Conservation (phyloP, 2,329 filamentous ascomycete genomes). For the Byssoonygena ceratinophila region DNA sequence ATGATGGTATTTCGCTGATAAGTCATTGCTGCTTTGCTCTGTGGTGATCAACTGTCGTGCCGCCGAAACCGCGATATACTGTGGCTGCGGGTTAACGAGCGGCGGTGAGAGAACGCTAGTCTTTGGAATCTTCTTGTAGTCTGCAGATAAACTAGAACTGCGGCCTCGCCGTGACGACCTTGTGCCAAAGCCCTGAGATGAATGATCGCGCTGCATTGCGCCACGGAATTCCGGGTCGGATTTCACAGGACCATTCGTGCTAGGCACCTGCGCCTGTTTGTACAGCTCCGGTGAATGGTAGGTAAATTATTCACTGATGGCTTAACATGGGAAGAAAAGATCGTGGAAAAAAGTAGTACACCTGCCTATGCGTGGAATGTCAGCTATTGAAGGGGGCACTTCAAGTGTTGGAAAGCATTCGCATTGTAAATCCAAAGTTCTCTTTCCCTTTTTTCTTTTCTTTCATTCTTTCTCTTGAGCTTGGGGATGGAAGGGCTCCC, state of each 20-base stretch:
- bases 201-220: slow-evolving; percentile 14
- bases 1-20: slow-evolving; percentile 42
- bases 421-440: too few species aligned
- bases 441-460: background rate
- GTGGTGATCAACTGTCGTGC: slow-evolving; percentile 87
- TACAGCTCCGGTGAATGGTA: background rate
- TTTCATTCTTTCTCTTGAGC: background rate
- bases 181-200: slow-evolving; percentile 3
- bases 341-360: too few species aligned
- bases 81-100: slow-evolving; percentile 62
- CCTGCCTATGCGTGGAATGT: too few species aligned
- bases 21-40: slow-evolving; percentile 63
- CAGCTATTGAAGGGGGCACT: too few species aligned
- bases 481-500: background rate
- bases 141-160: slow-evolving; percentile 33
- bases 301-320: background rate
- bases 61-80: slow-evolving; percentile 77
- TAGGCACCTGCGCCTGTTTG: background rate
- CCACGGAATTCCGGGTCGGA: background rate
- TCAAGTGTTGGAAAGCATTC: too few species aligned
- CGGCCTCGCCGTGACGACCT: slow-evolving; percentile 19
- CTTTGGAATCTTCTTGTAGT: slow-evolving; percentile 23
- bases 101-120: slow-evolving; percentile 52
- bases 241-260: slow-evolving; percentile 5
- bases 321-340: background rate